phyloP scores from a whole-genome alignment of 345 rosid species.

The Fremontodendron californicum region DNA sequence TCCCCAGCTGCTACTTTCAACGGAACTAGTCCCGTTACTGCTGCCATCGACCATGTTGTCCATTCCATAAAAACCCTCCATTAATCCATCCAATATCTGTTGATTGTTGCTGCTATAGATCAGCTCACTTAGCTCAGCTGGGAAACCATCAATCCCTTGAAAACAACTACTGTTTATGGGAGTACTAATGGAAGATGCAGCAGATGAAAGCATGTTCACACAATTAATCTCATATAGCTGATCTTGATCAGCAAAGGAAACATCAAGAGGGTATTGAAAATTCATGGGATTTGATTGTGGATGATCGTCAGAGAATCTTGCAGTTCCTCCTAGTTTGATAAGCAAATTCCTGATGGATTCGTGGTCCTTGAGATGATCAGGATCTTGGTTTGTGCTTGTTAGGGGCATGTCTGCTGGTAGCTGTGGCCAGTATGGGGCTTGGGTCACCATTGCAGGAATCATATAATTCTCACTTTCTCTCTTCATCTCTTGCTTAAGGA shows the following conservation, averaged over 20 bases:
- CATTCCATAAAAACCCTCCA: constrained; percentile 28
- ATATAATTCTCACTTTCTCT: constrained; percentile 27
- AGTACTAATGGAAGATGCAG: constrained; percentile 23
- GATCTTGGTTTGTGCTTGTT: constrained; percentile 9
- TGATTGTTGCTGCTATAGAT: constrained; percentile 18
- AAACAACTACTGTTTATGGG: constrained; percentile 33
- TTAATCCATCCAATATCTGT: constrained; percentile 9
- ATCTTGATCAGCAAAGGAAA: constrained; percentile 20
- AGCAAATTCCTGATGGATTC: constrained; percentile 31
- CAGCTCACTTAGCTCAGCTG: constrained; percentile 19
- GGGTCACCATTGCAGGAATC: constrained; percentile 21
- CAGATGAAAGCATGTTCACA: constrained; percentile 25
- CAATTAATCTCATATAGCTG: constrained; percentile 23
- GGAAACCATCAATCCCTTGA: constrained; percentile 29
- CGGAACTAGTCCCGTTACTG: constrained; percentile 41
- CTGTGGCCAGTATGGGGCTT: constrained; percentile 36
- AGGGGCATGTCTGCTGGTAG: constrained; percentile 12
- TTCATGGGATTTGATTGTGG: constrained; percentile 7
- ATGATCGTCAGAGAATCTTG: constrained; percentile 27
- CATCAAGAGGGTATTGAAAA: constrained; percentile 15
- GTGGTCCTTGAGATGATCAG: constrained; percentile 34
- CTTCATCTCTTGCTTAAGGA: constrained; percentile 48
- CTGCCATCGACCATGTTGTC: constrained; percentile 25
- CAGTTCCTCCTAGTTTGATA: constrained; percentile 39
- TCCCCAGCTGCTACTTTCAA: constrained; percentile 55